phyloP scores from a whole-genome alignment of 176 grass and related monocot genomes.

The Avena insularis region DNA sequence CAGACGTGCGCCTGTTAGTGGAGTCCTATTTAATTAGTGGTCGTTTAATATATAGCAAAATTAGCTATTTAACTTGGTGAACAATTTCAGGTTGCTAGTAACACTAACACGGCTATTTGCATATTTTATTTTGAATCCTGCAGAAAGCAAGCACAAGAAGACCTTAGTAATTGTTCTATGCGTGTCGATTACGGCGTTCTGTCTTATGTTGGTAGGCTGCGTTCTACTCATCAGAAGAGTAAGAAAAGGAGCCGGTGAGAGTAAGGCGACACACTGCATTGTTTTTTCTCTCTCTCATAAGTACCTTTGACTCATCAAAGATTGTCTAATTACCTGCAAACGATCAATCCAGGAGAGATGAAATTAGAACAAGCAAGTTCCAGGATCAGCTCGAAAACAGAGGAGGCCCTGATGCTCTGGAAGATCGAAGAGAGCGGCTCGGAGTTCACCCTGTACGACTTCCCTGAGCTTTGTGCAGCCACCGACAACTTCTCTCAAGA shows the following conservation, averaged over 20 bases:
- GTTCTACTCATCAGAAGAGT: conserved; percentile 9
- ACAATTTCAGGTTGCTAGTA: not conserved
- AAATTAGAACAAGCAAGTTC: not conserved
- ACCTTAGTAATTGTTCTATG: conserved; percentile 30
- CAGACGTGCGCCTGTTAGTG: no score
- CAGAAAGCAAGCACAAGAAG: conserved; percentile 33
- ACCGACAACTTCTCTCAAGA: conserved; percentile 44
- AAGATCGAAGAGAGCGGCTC: conserved; percentile 22
- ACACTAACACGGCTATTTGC: not conserved
- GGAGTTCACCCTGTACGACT: conserved; percentile 51
- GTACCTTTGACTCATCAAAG: not conserved
- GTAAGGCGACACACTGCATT: not conserved
- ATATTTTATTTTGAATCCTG: not conserved
- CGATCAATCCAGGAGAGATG: not conserved
- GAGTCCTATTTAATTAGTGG: no score
- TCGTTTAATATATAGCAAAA: no score
- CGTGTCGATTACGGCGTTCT: conserved; percentile 34
- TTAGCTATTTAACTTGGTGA: not conserved
- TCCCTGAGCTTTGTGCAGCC: conserved; percentile 38
- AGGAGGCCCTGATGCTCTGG: conserved; percentile 52
- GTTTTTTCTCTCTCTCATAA: not conserved
- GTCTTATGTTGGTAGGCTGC: conserved; percentile 1
- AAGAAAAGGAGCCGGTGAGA: not conserved
- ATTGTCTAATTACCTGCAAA: not conserved
- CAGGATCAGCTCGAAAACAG: conserved; percentile 40